Conservation (phyloP, 192 early-diverging fungal species). For the Entomortierella chlamydospora region DNA sequence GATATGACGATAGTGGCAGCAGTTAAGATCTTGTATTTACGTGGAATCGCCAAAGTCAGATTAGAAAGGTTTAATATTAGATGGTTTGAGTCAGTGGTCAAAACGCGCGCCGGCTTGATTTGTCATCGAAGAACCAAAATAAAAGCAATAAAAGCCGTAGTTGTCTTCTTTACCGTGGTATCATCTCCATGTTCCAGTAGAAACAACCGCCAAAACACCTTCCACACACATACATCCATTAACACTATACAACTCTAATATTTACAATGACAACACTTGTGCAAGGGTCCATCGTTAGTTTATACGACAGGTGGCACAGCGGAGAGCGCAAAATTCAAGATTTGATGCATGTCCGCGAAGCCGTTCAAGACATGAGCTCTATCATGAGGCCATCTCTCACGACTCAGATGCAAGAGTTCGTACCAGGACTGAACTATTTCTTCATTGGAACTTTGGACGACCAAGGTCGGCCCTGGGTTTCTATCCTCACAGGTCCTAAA, state of each 20-base stretch:
- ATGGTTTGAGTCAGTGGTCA: too few relatives aligned
- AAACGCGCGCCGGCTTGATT: too few relatives aligned
- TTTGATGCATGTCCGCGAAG: slow-evolving; percentile 28
- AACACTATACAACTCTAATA: neutral
- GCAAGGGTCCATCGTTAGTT: neutral
- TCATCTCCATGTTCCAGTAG: too few relatives aligned
- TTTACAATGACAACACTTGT: neutral
- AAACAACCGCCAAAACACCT: too few relatives aligned
- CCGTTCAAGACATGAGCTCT: slow-evolving; percentile 13
- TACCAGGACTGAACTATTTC: slow-evolving; percentile 31
- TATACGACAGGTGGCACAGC: slow-evolving; percentile 40
- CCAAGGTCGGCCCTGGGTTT: slow-evolving; percentile 41
- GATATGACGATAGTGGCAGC: too few relatives aligned
- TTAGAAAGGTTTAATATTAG: too few relatives aligned
- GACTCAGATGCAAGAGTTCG: slow-evolving; percentile 36
- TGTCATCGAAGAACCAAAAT: too few relatives aligned
- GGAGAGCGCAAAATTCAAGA: slow-evolving; percentile 41
- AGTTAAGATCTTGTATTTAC: too few relatives aligned
- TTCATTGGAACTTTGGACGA: slow-evolving; percentile 37
- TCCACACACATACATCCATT: too few relatives aligned
- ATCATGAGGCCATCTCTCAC: slow-evolving; percentile 33
- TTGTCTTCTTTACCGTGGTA: too few relatives aligned
- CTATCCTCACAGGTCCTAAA: slow-evolving; percentile 22
- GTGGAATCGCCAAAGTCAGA: too few relatives aligned
- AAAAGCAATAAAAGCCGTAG: too few relatives aligned